Evolutionary conservation across 768 basidiomycete genomes (phyloP), one percentile per base, ranked within the genome.

Genomic region (Coprinopsis strossmayeri): DNA sequence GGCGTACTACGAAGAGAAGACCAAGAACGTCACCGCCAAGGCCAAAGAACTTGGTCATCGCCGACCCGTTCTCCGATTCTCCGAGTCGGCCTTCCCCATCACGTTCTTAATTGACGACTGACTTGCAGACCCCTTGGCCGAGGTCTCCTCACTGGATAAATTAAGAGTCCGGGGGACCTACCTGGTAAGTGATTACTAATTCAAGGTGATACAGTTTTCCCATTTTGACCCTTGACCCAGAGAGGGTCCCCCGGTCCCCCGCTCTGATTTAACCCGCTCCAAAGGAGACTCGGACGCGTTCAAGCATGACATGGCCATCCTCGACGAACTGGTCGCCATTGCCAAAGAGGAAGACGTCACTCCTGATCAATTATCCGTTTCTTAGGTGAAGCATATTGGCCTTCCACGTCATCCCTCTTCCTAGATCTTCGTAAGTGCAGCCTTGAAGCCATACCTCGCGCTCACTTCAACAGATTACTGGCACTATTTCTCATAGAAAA

Each of bases 11-110:
- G 77, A 78, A 51, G 65, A 69, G 20, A 69, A 78, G 45, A 71
- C 77, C 13, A 71, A 69, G 54, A 66, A 71, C 67, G 81, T 82
- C 10, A 71, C 84, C 50, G 69, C 69, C 1, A 70, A 78, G 1
- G 75, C 77, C 4, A 61, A 66, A 40, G 78, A 81, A 51, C 71
- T 81, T n/a, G 73, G 71, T 85, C n/a, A 59, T 77, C 11, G 82
- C 73, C 25, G 85, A 86, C 57, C 77, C 79, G 74, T 76, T n/a
- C n/a, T n/a, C n/a, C n/a, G n/a, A n/a, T n/a, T n/a, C n/a, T n/a
- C n/a, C n/a, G n/a, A n/a, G n/a, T n/a, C n/a, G n/a, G n/a, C n/a
- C n/a, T n/a, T n/a, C n/a, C n/a, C n/a, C n/a, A n/a, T n/a, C n/a
- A n/a, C n/a, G n/a, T n/a, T n/a, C n/a, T n/a, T n/a, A n/a, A n/a